phyloP scores from a whole-genome alignment of 331 rosid species.

The Erythrophleum ivorense region DNA sequence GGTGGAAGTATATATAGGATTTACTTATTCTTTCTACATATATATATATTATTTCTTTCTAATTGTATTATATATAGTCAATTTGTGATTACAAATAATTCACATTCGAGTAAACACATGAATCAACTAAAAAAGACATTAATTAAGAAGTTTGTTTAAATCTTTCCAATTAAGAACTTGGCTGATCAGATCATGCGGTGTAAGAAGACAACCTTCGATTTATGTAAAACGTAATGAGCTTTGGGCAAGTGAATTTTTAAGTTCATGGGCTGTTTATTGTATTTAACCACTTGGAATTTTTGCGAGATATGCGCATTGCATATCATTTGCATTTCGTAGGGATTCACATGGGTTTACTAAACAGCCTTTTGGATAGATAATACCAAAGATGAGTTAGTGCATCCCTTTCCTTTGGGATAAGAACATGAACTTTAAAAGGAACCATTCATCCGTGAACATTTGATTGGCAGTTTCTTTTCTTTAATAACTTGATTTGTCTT shows the following conservation, averaged over 20 bases:
- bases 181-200: not conserved
- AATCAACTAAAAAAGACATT: no score
- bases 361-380: not conserved
- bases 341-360: not conserved
- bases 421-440: constrained; percentile 34
- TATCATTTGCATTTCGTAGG: not conserved
- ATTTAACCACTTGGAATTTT: not conserved
- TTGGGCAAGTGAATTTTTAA: not conserved
- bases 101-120: no score
- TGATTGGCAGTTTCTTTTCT: not conserved
- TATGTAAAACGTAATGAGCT: not conserved
- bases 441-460: constrained; percentile 13
- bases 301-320: not conserved
- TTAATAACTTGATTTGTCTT: constrained; percentile 3
- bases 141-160: not conserved
- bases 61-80: no score
- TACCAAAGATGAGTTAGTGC: constrained; percentile 11
- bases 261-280: not conserved
- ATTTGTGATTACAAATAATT: no score
- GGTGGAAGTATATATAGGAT: no score
- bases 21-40: no score
- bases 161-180: not conserved
- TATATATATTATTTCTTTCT: no score
- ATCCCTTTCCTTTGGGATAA: constrained; percentile 17
- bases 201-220: not conserved